Base-by-base conservation (phyloP, 163 green algal genomes). In the Coccomyxa subellipsoidea region DNA sequence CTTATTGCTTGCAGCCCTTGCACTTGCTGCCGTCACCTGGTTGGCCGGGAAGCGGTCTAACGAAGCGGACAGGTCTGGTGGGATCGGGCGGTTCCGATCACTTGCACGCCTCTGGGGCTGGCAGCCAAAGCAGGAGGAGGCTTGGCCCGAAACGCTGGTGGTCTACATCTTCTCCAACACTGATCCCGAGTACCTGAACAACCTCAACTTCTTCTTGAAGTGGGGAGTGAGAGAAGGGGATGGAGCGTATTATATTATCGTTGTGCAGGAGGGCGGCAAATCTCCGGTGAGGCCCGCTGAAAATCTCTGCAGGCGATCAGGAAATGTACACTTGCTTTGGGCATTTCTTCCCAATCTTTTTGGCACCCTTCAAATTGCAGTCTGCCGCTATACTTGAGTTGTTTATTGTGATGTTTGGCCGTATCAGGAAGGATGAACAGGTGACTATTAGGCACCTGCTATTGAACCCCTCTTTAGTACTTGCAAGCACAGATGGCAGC, bases 131-230 rank as follows among this genome's bases (percentile, higher is more conserved):
- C 34, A 40, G 71, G 71, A 39, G 34, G 27, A 54, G 35, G 47
- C 47, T 59, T 73, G 66, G 66, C 66, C 76, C 31, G 76, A 82
- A 77, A 90, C 84, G 34, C 84, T 92, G 54, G 80, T 90, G 38
- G 34, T 92, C 10, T 90, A 92, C 81, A 85, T 90, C 54, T 90
- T 90, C 69, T 87, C 83, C 10, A 86, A 90, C 82, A 92, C 85
- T 25, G 88, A 92, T 76, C 76, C 85, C 0, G 86, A 90, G 80
- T 90, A 90, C 54, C 29, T 88, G 4, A 66, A 87, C 7, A 92
- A 92, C 72, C 81, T 92, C 36, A 77, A 77, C 1, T 90, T 88
- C 76, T 92, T 90, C 36, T 54, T 87, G 54, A 75, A 35, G 31
- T 75, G 53, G 53, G 78, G 53, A 31, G 53, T 76, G 32, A 75